Evolutionary conservation across 2,329 filamentous ascomycete genomes (phyloP).

Genomic region (Exophiala spinifera): DNA sequence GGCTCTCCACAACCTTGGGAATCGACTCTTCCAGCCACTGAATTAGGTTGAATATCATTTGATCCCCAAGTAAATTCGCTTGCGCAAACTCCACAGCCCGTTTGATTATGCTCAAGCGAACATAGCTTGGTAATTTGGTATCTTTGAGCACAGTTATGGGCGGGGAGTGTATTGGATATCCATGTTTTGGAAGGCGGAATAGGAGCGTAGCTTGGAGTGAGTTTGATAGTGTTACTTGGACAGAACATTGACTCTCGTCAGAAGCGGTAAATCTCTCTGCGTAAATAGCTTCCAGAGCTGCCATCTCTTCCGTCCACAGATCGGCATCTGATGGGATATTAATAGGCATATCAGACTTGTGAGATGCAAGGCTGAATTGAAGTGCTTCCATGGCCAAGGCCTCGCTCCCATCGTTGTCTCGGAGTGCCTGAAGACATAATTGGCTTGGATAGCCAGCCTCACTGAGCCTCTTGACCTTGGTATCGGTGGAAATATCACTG

Average conservation of each 20-base stretch:
- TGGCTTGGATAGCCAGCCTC: conserved; percentile 82
- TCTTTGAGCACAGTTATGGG: conserved; percentile 65
- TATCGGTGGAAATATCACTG: conserved; percentile 75
- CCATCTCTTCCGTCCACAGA: conserved; percentile 83
- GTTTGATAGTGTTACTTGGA: conserved; percentile 55
- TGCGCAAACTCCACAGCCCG: conserved; percentile 70
- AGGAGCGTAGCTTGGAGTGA: conserved; percentile 45
- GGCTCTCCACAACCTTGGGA: conserved; percentile 75
- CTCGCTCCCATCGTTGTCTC: conserved; percentile 69
- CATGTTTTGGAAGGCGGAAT: conserved; percentile 64
- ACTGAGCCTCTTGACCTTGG: conserved; percentile 75
- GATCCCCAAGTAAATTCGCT: conserved; percentile 71
- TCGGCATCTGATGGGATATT: conserved; percentile 35
- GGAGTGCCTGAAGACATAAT: conserved; percentile 74
- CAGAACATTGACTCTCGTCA: conserved; percentile 64
- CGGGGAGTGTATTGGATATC: conserved; percentile 63
- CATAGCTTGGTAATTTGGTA: conserved; percentile 70
- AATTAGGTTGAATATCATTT: conserved; percentile 85
- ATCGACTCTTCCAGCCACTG: conserved; percentile 90
- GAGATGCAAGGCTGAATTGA: conserved; percentile 59
- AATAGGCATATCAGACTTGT: conserved; percentile 10
- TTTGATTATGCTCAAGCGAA: conserved; percentile 82
- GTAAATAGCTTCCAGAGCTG: conserved; percentile 80
- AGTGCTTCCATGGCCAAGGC: conserved; percentile 72
- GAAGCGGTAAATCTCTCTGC: conserved; percentile 66